Evolutionary conservation across 2,329 filamentous ascomycete species (phyloP).

Genomic region (Dendryphion nanum): DNA sequence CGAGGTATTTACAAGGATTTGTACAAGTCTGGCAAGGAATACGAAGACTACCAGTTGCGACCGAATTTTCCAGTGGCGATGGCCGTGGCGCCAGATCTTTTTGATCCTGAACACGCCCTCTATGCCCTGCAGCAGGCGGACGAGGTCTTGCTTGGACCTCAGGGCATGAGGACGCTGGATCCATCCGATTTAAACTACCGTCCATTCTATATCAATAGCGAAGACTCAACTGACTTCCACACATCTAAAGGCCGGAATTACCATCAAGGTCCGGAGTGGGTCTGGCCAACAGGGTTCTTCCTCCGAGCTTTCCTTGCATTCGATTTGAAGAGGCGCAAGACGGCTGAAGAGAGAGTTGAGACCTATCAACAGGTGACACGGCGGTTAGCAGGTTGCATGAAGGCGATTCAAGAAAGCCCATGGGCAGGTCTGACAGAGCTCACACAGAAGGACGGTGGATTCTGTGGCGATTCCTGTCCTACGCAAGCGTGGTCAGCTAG

Average conservation of each 20-base stretch:
- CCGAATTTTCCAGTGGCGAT: conserved; percentile 95
- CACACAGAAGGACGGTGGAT: conserved; percentile 83
- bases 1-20: conserved; percentile 98
- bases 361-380: conserved; percentile 93
- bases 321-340: conserved; percentile 71
- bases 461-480: conserved; percentile 88
- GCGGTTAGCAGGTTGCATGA: conserved; percentile 78
- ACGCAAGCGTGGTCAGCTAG: conserved; percentile 96
- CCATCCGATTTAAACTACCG: conserved; percentile 90
- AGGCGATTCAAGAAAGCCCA: conserved; percentile 72
- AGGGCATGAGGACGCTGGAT: conserved; percentile 94
- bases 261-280: conserved; percentile 96
- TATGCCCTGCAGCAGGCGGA: conserved; percentile 79
- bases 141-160: conserved; percentile 75
- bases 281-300: conserved; percentile 97
- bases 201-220: conserved; percentile 91
- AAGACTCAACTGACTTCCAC: conserved; percentile 86
- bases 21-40: conserved; percentile 90
- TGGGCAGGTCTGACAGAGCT: conserved; percentile 94
- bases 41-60: conserved; percentile 95
- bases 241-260: conserved; percentile 96
- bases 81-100: conserved; percentile 87
- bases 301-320: conserved; percentile 88
- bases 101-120: conserved; percentile 75
- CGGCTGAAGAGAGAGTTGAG: conserved; percentile 70